A percentile compares a stretch with the other conserved stretches of the same genome.
These are phyloP conservation scores for Pterocarpus santalinus DNA, from an alignment of 306 rosid genomes.

Conservation along the genomic window DNA sequence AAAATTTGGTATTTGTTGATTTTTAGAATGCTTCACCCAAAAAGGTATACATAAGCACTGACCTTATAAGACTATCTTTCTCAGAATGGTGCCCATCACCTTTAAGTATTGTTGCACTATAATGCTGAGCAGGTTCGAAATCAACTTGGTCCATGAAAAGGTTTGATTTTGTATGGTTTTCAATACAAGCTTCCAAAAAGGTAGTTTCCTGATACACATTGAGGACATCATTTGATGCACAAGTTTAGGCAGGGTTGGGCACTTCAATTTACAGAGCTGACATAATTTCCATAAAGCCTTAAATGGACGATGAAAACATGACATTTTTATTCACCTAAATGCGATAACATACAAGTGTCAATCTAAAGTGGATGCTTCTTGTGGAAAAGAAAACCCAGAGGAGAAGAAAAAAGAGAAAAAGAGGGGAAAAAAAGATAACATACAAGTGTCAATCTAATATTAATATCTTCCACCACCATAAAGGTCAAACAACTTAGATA, in stretches of 20 bases:
- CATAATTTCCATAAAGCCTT: constrained; percentile 35
- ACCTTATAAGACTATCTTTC: constrained; percentile 66
- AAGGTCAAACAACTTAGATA: constrained; percentile 27
- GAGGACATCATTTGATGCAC: constrained; percentile 39
- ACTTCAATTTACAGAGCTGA: constrained; percentile 31
- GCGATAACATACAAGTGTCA: constrained; percentile 28
- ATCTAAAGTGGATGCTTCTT: background rate
- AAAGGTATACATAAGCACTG: constrained; percentile 40
- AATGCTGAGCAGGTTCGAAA: constrained; percentile 88
- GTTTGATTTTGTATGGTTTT: constrained; percentile 95
- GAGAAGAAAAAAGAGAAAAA: too few species aligned
- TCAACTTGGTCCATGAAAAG: constrained; percentile 99
- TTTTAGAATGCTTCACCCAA: constrained; percentile 28
- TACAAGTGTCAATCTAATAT: background rate
- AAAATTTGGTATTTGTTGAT: constrained; percentile 18
- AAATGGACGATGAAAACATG: constrained; percentile 24
- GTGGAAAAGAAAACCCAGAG: constrained; percentile 26
- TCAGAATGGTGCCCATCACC: constrained; percentile 70
- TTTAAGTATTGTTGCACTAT: constrained; percentile 80
- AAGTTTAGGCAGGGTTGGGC: constrained; percentile 24
- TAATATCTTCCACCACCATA: constrained; percentile 28
- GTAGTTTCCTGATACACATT: constrained; percentile 82
- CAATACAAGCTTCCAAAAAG: constrained; percentile 97
- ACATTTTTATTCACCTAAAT: constrained; percentile 23
- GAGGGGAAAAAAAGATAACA: too few species aligned